Evolutionary conservation across 108 stramenopile genomes (phyloP), one percentile per base, ranked within the genome.

Genomic region (Nitzschia palea): DNA sequence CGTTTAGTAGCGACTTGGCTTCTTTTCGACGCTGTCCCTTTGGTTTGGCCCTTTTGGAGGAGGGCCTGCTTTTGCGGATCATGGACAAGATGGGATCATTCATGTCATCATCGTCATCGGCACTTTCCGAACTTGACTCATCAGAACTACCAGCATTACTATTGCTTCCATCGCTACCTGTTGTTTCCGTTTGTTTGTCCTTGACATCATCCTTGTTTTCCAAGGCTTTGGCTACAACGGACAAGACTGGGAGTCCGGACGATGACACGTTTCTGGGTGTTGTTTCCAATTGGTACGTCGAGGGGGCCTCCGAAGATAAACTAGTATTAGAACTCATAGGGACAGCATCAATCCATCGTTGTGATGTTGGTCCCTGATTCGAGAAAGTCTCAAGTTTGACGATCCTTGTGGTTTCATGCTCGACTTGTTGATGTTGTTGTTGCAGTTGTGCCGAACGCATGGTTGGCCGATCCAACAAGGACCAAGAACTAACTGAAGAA

Each of bases 71-170:
- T 18, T 52, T 54, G 23, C 67, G 37, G 3, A 68, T 55, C 43
- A 68, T 18, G 2, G 42, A 68, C n/a, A 68, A 18, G 10, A 68
- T 63, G 2, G 70, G 70, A 45, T 77, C 58, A 18, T 71, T 31
- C 18, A 65, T 36, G 22, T 56, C 47, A 26, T 66, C 69, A 26
- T 53, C 63, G 6, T 60, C 61, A 14, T 32, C 25, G 20, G 26
- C 30, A 25, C 44, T 48, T 18, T 62, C 22, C 5, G 6, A 17
- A n/a, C 10, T 54, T 8, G 30, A 45, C n/a, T 66, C 28, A 56
- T 54, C 40, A 34, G 25, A 15, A 33, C 27, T 63, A 25, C 52
- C 20, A 27, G 8, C 35, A 35, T 73, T 33, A n/a, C 40, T 28
- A 52, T 65, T 26, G 4, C 0, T 35, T 18, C 51, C 47, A 18